Conservation (phyloP, 495 filamentous ascomycete genomes). For the Xylaria acuta region DNA sequence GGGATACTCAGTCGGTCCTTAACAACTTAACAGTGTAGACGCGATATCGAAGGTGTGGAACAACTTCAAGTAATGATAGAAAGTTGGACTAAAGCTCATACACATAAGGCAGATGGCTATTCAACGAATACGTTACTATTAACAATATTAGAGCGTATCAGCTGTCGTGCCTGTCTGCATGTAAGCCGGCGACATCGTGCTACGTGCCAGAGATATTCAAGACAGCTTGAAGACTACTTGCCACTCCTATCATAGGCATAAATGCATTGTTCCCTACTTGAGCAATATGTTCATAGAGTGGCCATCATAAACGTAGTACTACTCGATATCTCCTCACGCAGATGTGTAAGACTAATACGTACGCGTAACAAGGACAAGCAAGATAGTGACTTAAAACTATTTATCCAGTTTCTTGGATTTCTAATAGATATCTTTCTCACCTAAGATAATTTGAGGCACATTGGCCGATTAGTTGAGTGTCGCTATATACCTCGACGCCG, state of each 20-base stretch:
- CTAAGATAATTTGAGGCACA: background rate
- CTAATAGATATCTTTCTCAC: background rate
- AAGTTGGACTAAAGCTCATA: background rate
- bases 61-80: background rate
- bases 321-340: background rate
- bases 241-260: background rate
- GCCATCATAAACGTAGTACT: background rate
- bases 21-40: background rate
- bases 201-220: background rate
- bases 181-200: background rate
- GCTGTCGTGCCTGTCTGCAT: background rate
- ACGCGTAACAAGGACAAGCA: background rate
- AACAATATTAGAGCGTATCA: background rate
- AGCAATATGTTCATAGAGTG: background rate
- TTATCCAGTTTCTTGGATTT: background rate
- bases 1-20: background rate
- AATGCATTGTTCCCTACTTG: background rate
- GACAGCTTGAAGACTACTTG: background rate
- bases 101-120: background rate
- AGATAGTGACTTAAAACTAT: background rate
- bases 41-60: background rate
- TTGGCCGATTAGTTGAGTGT: background rate
- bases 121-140: background rate
- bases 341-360: background rate
- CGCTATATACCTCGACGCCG: background rate